phyloP scores from a whole-genome alignment of 2,329 filamentous ascomycete species.

The Aspergillus transmontanensis region DNA sequence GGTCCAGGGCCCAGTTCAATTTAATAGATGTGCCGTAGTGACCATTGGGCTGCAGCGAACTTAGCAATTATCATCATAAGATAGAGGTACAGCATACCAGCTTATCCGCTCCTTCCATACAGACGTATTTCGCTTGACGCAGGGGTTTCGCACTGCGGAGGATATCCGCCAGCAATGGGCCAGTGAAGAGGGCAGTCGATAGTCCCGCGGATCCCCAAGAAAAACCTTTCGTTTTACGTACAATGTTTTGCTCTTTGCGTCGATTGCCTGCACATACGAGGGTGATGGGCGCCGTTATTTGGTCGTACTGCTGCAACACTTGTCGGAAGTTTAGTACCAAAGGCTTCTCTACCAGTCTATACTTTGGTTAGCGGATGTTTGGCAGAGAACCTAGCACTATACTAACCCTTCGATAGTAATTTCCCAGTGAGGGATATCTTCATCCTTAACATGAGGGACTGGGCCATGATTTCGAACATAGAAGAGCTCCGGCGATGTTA shows the following conservation, averaged over 20 bases:
- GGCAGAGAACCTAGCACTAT: background rate
- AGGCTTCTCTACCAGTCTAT: slow-evolving; percentile 73
- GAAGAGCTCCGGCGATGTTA: slow-evolving; percentile 85
- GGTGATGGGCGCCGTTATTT: slow-evolving; percentile 83
- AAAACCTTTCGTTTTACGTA: slow-evolving; percentile 89
- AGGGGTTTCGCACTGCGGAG: slow-evolving; percentile 68
- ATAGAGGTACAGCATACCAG: slow-evolving; percentile 50
- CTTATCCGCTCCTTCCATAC: slow-evolving; percentile 88
- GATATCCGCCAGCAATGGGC: slow-evolving; percentile 73
- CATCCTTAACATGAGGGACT: slow-evolving; percentile 74
- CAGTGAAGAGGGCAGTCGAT: slow-evolving; percentile 86
- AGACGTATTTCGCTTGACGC: slow-evolving; percentile 76
- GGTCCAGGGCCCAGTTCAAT: slow-evolving; percentile 84
- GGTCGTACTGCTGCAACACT: slow-evolving; percentile 73
- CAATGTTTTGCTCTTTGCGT: slow-evolving; percentile 88
- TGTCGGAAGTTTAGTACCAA: slow-evolving; percentile 71
- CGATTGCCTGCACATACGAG: slow-evolving; percentile 91
- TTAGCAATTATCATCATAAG: slow-evolving; percentile 5
- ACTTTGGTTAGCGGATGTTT: slow-evolving; percentile 12
- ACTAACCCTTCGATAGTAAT: slow-evolving; percentile 73
- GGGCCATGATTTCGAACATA: slow-evolving; percentile 90
- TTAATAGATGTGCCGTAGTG: slow-evolving; percentile 87
- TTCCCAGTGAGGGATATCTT: slow-evolving; percentile 75
- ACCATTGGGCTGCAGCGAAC: slow-evolving; percentile 67
- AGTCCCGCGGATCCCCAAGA: slow-evolving; percentile 89